Base-by-base conservation (phyloP, 768 basidiomycete species). In the Pleurotus tuber-regium region DNA sequence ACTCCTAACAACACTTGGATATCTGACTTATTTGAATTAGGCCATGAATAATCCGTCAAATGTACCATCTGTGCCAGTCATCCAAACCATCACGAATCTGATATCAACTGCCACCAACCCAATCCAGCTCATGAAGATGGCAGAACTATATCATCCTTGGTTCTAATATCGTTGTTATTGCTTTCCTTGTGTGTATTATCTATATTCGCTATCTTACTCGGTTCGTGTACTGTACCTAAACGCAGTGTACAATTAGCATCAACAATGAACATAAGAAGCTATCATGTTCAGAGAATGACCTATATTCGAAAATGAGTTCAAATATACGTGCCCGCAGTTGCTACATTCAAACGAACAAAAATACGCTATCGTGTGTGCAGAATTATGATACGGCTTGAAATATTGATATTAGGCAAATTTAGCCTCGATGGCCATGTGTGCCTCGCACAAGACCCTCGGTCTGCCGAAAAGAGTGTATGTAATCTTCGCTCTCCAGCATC, bases 81-180 rank as follows among this genome's bases (percentile, higher is more conserved):
- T 89, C 38, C 89, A 93, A 63, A 89, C 89, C 1, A 83, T 93
- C 49, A 84, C 85, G 24, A 88, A 83, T 60, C 75, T 97, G 16
- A 86, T 98, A 53, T 87, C 88, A 0, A 81, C 79, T 30, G 92
- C 96, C 12, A 92, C 92, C 3, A 91, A 94, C 62, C 92, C 93
- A 1, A 70, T 87, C 23, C 84, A 88, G 54, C 77, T 98, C 6
- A 84, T 86, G 53, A 88, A 87, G 65, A 91, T 92, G 87, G 80
- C 84, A 25, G 92, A 96, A 63, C 74, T 82, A 23, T 94, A 86
- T 61, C 79, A 87, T 57, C 88, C 93, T 4, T 96, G 92, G 90
- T 92, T 90, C 67, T 92, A 67, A 35, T n/a, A 66, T 63, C 43
- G n/a, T 39, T 55, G 44, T 56, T 38, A 24, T 25, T 35, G n/a